Evolutionary conservation across 331 rosid species (phyloP), one percentile per base, ranked within the genome.

Genomic region (Spiraea crenata): DNA sequence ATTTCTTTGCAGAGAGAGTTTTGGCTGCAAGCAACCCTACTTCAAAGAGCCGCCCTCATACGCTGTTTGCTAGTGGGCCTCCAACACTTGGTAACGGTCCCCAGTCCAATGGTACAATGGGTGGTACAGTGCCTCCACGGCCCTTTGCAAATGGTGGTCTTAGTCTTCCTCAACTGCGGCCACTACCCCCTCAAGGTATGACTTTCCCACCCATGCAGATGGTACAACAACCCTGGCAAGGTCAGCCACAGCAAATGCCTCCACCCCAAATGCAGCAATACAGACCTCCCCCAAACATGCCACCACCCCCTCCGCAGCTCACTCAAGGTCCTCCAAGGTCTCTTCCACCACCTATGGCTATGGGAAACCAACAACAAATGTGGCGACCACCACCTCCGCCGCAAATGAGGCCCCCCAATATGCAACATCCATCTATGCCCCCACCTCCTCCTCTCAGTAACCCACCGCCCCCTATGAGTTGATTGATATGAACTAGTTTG

Each of bases 21-120:
- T 80, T 91, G 88, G 97, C 95, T 73, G 92, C 95, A 38, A 91
- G 97, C 79, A 91, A 91, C 71, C 97, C 97, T 38, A 75, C 57
- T 57, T 70, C 88, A 65, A 91, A 85, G 82, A 91, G 92, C 84
- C 77, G 97, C 81, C 97, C 97, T 71, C 97, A 88, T 74, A 88
- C 95, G 11, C 72, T 88, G 77, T 91, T 91, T 71, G 95, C 97
- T 71, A 91, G 92, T 37, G 95, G 95, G 31, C 97, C 97, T 74
- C 97, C 95, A 9, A 74, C 95, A 19, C 90, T 88, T 14, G 65
- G 85, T 38, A 84, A 54, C 50, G 88, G 63, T 76, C 75, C 87
- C 74, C 92, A 82, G 70, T 86, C 84, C 59, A 91, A 88, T 19
- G 90, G 88, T 38, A 11, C 72, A 16, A 59, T 85, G 67, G 70